A percentile compares a stretch with the other conserved stretches of the same genome.
Conservation (phyloP, 148 eudicot species). For the Oxyria digyna region DNA sequence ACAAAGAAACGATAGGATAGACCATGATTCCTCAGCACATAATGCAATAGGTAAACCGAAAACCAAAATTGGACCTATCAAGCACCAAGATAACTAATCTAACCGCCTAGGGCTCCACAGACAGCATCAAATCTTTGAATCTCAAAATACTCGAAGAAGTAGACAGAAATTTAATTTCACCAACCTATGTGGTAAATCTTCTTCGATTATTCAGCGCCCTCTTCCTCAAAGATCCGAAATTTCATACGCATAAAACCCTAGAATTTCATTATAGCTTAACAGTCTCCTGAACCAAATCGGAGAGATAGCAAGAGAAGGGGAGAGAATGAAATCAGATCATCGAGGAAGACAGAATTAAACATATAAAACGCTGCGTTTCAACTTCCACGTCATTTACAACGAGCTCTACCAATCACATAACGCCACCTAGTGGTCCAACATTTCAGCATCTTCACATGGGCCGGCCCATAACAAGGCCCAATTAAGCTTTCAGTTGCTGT, state of each 20-base stretch:
- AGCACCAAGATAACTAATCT: not conserved
- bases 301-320: not conserved
- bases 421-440: not conserved
- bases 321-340: not conserved
- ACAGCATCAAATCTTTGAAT: not conserved
- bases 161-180: not conserved
- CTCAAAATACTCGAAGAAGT: not conserved
- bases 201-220: not conserved
- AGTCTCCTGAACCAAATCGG: constrained; percentile 3
- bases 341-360: not conserved
- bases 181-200: not conserved
- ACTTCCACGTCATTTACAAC: not conserved
- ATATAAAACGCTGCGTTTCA: not conserved
- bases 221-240: not conserved
- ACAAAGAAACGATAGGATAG: not conserved
- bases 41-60: not conserved
- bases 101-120: not conserved
- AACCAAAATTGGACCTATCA: not conserved
- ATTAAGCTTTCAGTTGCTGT: not conserved
- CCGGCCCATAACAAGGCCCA: not conserved
- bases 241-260: not conserved
- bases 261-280: not conserved
- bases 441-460: not conserved
- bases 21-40: not conserved
- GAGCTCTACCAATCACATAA: not conserved